These are phyloP conservation scores for Kodamaea fungicola DNA, from an alignment of 1,139 yeast species.

Conservation along the genomic window DNA sequence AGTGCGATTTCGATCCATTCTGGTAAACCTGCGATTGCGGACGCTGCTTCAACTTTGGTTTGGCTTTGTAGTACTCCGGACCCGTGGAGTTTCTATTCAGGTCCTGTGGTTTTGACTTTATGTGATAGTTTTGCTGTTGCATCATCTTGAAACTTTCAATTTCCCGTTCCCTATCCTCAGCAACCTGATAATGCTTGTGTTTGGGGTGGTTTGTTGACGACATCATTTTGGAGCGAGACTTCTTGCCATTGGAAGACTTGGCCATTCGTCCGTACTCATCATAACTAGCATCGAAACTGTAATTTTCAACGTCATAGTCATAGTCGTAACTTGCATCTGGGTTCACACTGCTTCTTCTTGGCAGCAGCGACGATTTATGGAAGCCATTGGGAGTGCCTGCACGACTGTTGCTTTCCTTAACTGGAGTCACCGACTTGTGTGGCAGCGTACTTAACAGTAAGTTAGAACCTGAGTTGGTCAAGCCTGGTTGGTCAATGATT, in stretches of 20 bases:
- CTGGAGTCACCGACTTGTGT: constrained; percentile 14
- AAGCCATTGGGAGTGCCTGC: constrained; percentile 17
- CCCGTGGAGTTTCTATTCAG: constrained; percentile 6
- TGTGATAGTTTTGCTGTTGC: constrained; percentile 30
- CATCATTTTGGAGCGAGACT: constrained; percentile 16
- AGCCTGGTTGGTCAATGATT: constrained; percentile 28
- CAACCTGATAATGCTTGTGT: constrained; percentile 15
- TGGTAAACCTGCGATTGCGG: constrained; percentile 17
- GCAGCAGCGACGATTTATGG: constrained; percentile 7
- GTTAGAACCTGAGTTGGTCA: constrained; percentile 13
- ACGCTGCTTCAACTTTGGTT: constrained; percentile 8
- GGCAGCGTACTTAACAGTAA: constrained; percentile 15
- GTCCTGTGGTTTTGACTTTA: constrained; percentile 17
- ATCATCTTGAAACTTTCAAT: constrained; percentile 29
- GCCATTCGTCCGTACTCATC: constrained; percentile 15
- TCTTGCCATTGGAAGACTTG: constrained; percentile 12
- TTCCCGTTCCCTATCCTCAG: constrained; percentile 28
- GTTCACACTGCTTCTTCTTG: constrained; percentile 12
- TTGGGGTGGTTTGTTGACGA: constrained; percentile 21
- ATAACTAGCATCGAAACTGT: constrained; percentile 25
- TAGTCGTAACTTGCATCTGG: constrained; percentile 20
- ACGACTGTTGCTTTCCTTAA: constrained; percentile 11
- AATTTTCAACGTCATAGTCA: constrained; percentile 16
- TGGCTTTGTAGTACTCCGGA: constrained; percentile 2
- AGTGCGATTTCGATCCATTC: background rate